Base-by-base conservation (phyloP, 371 early-diverging fungal genomes). In the Cokeromyces recurvatus region DNA sequence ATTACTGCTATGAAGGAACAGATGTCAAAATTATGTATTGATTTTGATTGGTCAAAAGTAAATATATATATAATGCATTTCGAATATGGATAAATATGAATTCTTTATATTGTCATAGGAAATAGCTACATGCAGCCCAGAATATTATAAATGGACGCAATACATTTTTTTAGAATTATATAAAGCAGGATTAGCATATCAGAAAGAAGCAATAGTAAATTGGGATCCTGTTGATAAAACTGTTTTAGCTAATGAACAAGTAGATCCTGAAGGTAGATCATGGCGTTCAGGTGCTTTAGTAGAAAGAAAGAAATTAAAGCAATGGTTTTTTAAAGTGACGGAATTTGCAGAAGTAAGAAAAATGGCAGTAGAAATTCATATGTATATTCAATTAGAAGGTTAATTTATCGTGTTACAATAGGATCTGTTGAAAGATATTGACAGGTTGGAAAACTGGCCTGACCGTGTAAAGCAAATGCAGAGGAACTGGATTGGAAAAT, bases 181-280 rank as follows among this genome's bases (percentile, higher is more conserved):
- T 51, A 72, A 83, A 51, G 80, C 82, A 12, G 92, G 89, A 8
- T 66, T 94, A 40, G 88, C 89, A 1, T 92, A 96, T 62, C 87
- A 85, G 53, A 90, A 90, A 55, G 87, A 90, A 46, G 91, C 92
- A 1, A 62, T 86, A 8, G 95, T 96, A 5, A 96, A 96, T 64
- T 96, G 97, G 97, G 97, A 96, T 69, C 97, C 97, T 0, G 78
- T 96, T 0, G 95, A 96, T 57, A 69, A 91, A 54, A 96, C 97
- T 0, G 95, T 96, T 3, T 64, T 96, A 39, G 95, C 97, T 0
- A 96, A 96, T 61, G 97, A 96, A 59, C 97, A 96, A 75, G 95
- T 95, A 1, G 94, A 94, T 72, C 64, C 71, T 9, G 82, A 90
- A 40, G 95, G 97, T 16, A 66, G 79, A 36, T 93, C 93, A 20